Percentiles rank a stretch among this genome's conserved stretches.
Evolutionary conservation across 495 filamentous ascomycete genomes (phyloP).

Genomic region (Parathielavia hyrcaniae): DNA sequence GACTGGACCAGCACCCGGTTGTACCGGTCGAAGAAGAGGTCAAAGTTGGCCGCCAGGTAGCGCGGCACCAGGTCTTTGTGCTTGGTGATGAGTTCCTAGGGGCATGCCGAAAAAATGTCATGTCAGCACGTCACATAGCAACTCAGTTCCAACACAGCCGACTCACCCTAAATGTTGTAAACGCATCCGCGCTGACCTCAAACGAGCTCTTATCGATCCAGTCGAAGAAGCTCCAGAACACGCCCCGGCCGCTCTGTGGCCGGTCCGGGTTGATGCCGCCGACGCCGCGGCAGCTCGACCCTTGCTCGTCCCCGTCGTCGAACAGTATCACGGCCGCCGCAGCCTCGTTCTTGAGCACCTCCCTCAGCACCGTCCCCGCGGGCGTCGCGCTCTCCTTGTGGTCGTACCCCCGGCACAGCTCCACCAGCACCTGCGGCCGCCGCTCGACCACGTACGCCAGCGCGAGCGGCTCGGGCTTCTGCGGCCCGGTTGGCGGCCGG

Average conservation of each 20-base stretch:
- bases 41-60: conserved; percentile 82
- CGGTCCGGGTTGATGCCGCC: conserved; percentile 60
- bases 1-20: conserved; percentile 84
- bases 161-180: conserved; percentile 87
- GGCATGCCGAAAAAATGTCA: neutral
- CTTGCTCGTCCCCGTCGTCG: conserved; percentile 65
- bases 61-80: conserved; percentile 84
- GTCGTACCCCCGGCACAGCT: conserved; percentile 83
- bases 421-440: conserved; percentile 78
- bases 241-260: conserved; percentile 64
- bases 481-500: conserved; percentile 52
- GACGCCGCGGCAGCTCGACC: conserved; percentile 49
- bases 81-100: conserved; percentile 82
- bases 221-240: conserved; percentile 97
- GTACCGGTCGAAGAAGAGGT: conserved; percentile 84
- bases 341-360: conserved; percentile 85
- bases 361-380: conserved; percentile 83
- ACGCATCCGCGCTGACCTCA: conserved; percentile 94
- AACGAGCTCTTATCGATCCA: conserved; percentile 95
- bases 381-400: conserved; percentile 87
- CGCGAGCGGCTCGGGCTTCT: conserved; percentile 65
- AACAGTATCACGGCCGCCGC: conserved; percentile 86
- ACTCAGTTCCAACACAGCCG: neutral
- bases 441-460: conserved; percentile 78
- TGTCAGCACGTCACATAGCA: neutral